Evolutionary conservation across 306 rosid genomes (phyloP), one percentile per base, ranked within the genome.

Genomic region (Glycine soja): DNA sequence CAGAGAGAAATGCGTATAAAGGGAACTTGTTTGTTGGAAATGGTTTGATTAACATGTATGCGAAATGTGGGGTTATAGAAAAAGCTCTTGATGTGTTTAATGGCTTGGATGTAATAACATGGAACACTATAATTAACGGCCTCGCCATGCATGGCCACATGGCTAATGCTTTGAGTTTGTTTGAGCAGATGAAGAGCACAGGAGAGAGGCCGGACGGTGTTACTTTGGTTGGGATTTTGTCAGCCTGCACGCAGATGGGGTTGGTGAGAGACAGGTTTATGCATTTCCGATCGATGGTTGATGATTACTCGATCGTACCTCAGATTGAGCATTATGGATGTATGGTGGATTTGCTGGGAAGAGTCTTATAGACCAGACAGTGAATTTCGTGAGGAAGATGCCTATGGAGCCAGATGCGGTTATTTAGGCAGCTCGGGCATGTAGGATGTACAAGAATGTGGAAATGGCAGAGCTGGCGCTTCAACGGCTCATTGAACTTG

Each of bases 171-270:
- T 85, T 94, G 80, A 68, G 81, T 47, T 76, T 92, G 65, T 94
- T 94, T 82, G 57, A 85, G 56, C 78, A 74, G 63, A 92, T 94
- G 96, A 89, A 83, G 87, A 88, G 57, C 34, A 46, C 70, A 7
- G 89, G 92, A 46, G 86, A 81, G 69, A 86, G 57, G 61, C 87
- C 90, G 0, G 90, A 87, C 47, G 82, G 81, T 30, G 79, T 87
- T 53, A 84, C 87, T 30, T 94, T 89, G 75, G 75, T 92, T 45
- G 97, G 96, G 19, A 83, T 94, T 76, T 52, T 92, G 70, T 88
- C 90, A 59, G 89, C 95, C 7, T 90, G 97, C 67, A 62, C 87
- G 2, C 98, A 94, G 81, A 90, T 90, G 62, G 97, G 97, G 36
- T 87, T 92, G 34, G 92, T 92, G 11, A 80, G 74, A 76, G 92